Evolutionary conservation across 2,329 filamentous ascomycete genomes (phyloP), one percentile per base, ranked within the genome.

Genomic region (Nemania abortiva): DNA sequence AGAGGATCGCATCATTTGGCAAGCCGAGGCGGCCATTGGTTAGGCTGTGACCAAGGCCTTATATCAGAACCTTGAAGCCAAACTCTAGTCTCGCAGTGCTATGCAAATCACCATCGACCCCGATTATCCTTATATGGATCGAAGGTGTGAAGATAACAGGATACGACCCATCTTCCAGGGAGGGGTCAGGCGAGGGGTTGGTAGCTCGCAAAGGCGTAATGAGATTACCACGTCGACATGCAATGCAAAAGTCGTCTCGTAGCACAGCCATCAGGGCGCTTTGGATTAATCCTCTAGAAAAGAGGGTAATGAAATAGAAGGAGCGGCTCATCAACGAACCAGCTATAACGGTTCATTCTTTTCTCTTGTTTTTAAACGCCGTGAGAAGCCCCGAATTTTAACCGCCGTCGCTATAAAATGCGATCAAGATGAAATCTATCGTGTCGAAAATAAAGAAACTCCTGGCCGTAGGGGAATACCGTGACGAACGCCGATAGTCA

Each of bases 391-490:
- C 72, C 66, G 71, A 71, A 69, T 78, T 78, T 78, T 75, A 65
- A 58, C 77, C 75, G 66, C 77, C 75, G 59, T 69, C 75, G 76
- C 70, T 76, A 63, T 72, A 72, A 73, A 74, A 77, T 77, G 76
- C 76, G 76, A 77, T 71, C 70, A 58, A 69, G 70, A 73, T 72
- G 69, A 68, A 70, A 73, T 79, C 77, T 79, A 79, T 77, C 69
- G 73, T 66, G 74, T 53, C 53, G 9, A 31, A 18, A 27, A 22
- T 27, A 49, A 47, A 69, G 70, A 71, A 77, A 78, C 67, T 70
- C 75, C 72, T 34, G 57, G 59, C 74, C 53, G 61, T 72, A 58
- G 67, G 63, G 70, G 68, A 75, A 75, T 74, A 72, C 68, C 72
- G 49, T 71, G 67, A 56, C 65, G 29, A 79, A 77, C 77, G 76